Evolutionary conservation across 306 rosid genomes (phyloP).

Genomic region (Leucaena leucocephala): DNA sequence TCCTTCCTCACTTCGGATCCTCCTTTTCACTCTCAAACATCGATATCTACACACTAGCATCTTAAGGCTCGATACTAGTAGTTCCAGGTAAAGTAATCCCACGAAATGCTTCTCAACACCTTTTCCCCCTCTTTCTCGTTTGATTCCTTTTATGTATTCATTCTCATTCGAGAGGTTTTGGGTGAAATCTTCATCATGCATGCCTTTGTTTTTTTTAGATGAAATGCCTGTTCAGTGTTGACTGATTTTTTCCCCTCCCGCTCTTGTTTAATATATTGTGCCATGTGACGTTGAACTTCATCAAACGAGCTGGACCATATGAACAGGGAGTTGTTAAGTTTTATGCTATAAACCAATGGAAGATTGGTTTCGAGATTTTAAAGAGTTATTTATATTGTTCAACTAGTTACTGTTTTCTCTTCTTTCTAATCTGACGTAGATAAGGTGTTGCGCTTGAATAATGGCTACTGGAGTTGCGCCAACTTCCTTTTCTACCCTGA

Average conservation of each 20-base stretch:
- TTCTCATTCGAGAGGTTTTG: not conserved
- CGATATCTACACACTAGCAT: not conserved
- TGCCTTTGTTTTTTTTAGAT: not conserved
- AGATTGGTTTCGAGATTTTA: not conserved
- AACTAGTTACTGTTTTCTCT: not conserved
- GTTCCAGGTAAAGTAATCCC: not conserved
- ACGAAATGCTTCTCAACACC: not conserved
- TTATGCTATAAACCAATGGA: not conserved
- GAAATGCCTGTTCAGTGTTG: not conserved
- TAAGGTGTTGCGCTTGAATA: constrained; percentile 19
- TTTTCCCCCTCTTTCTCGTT: not conserved
- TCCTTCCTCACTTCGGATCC: not conserved
- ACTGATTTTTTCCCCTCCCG: not conserved
- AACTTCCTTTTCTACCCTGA: constrained; percentile 50
- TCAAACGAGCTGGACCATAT: not conserved
- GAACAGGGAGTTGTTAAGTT: not conserved
- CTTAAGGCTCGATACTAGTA: not conserved
- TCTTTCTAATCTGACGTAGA: constrained; percentile 15
- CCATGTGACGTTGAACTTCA: not conserved
- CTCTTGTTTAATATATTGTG: not conserved
- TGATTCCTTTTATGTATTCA: not conserved
- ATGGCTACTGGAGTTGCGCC: constrained; percentile 67
- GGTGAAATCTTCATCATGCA: not conserved
- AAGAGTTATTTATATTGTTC: not conserved
- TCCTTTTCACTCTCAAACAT: not conserved